Base-by-base conservation (phyloP, 1,284 basidiomycete species). In the Afroboletus lepidellus region DNA sequence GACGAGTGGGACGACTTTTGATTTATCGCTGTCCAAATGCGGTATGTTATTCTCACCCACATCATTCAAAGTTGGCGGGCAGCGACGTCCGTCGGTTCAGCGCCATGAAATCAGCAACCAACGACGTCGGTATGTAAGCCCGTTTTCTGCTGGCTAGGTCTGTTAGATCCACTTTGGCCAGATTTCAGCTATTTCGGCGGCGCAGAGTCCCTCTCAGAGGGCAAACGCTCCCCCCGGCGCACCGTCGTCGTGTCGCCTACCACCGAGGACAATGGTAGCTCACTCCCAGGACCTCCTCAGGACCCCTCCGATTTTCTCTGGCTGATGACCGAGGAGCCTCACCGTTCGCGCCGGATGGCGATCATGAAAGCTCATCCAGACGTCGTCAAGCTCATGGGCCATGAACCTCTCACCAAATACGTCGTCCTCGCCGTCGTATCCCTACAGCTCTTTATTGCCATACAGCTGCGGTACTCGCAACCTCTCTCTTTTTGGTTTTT, bases 321-420 rank as follows among this genome's bases (percentile, higher is more conserved):
- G 96, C 72, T 96, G 51, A 90, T 97, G 82, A 98, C 93, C 1
- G 96, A 99, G 71, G 97, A 99, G 69, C 96, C 96, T 6, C 97
- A 99, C 70, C 82, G 94, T 29, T 84, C 87, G 20, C 77, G 96
- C 42, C 77, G 96, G 44, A 85, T 85, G 74, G 91, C 85, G 9
- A 98, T 99, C 55, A 81, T 99, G 73, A 94, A 95, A 67, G 87
- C 90, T 0, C 94, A 99, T 67, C 96, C 96, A 0, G 89, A 98
- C 77, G 91, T 97, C 50, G 90, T 85, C 6, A 92, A 90, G 65
- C 82, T 99, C 39, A 99, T 99, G 96, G 96, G 96, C 24, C 79
- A 94, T 62, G 94, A 97, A 61, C 87, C 88, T 1, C 73, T 90
- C 43, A 99, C 96, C 5, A 94, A 94, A 76, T 97, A 86, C 63